These are phyloP conservation scores for Plasmopara viticola DNA, from an alignment of 352 stramenopile species.

Conservation along the genomic window DNA sequence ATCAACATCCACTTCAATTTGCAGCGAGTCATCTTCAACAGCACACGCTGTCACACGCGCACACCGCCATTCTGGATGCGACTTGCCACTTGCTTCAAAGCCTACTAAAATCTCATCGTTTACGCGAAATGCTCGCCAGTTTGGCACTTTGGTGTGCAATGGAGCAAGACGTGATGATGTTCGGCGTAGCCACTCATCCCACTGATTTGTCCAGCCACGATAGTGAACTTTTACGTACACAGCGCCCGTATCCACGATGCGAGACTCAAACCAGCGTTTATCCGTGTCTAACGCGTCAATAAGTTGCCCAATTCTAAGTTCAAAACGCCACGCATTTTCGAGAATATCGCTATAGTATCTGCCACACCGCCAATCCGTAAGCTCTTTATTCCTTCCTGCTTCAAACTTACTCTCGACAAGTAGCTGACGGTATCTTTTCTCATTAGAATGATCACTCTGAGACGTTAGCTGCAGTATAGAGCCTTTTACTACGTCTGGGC, in stretches of 20 bases:
- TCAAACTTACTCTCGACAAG: constrained; percentile 45
- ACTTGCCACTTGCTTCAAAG: constrained; percentile 25
- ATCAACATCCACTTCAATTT: constrained; percentile 44
- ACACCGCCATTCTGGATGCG: constrained; percentile 57
- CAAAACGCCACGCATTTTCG: constrained; percentile 49
- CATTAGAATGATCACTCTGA: no score
- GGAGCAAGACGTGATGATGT: constrained; percentile 85
- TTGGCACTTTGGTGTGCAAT: constrained; percentile 77
- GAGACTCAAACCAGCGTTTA: constrained; percentile 70
- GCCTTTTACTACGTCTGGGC: no score
- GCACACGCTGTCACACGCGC: constrained; percentile 32
- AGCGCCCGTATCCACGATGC: constrained; percentile 39
- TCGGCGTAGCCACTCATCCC: constrained; percentile 94
- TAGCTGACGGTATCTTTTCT: constrained; percentile 17
- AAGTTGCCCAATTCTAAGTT: constrained; percentile 48
- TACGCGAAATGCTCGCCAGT: constrained; percentile 62
- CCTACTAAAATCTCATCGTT: constrained; percentile 53
- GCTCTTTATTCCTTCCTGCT: background rate
- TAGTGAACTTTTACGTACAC: constrained; percentile 91
- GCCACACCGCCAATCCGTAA: constrained; percentile 37
- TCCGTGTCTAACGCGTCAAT: constrained; percentile 68
- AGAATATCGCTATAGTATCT: constrained; percentile 47
- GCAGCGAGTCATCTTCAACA: constrained; percentile 17
- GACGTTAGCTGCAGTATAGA: no score
- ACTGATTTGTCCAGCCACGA: constrained; percentile 93